Base-by-base conservation (phyloP, 345 rosid genomes). In the Angophora floribunda region DNA sequence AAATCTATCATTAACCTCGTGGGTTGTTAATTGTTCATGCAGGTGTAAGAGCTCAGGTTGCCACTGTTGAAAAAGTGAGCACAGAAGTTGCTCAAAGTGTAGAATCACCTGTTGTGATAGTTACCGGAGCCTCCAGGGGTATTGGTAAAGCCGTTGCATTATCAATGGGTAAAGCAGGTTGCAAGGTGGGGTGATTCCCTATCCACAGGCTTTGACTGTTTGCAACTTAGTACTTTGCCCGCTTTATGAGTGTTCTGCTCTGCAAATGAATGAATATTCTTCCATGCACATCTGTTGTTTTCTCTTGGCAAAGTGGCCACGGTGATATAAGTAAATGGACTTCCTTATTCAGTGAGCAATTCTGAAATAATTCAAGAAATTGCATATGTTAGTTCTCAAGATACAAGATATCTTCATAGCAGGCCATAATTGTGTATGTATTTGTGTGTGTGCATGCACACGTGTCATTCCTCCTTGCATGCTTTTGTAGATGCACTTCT, bases 101-200 rank as follows among this genome's bases (percentile, higher is more conserved):
- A 85, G 97, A 98, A 91, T 90, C 97, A 32, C 99, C 96, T 0
- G 99, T 96, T 4, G 99, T 92, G 13, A 90, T 98, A 51, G 94
- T 98, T 70, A 98, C 99, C 10, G 99, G 99, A 92, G 99, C 99
- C 52, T 98, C 99, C 47, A 95, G 99, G 91, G 99, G 99, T 52
- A 98, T 98, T 90, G 99, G 99, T 85, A 98, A 89, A 92, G 96
- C 99, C 7, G 89, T 98, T 90, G 99, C 99, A 28, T 91, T 96
- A 87, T 88, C 98, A 79, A 85, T 98, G 93, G 99, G 99, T 50
- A 98, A 96, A 94, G 95, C 97, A 4, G 97, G 97, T 49, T 95
- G 95, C 86, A 93, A 93, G 96, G 97, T 94, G 85, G 84, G 92
- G 49, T 24, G 84, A 14, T 75, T 75, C 8, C 19, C 26, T 19